Evolutionary conservation across 768 basidiomycete genomes (phyloP), one percentile per base, ranked within the genome.

Genomic region (Exidia glandulosa): DNA sequence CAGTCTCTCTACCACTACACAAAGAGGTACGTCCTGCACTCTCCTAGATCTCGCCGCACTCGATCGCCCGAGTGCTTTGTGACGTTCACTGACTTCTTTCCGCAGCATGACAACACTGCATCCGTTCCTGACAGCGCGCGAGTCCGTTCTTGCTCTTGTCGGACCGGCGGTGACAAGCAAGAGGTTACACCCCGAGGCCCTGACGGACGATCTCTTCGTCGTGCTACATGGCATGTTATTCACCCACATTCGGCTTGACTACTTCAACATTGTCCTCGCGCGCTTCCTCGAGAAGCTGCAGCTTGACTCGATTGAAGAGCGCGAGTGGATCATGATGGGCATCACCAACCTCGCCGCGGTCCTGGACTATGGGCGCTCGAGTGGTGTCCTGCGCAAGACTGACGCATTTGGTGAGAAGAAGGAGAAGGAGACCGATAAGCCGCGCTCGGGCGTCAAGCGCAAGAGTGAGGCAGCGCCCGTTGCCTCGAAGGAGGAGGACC

Each of bases 291-390:
- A 95, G 70, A 85, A 90, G 37, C 80, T 95, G 2, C 79, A 84
- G 57, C 86, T 94, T 60, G 90, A 94, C 62, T 83, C 82, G 10
- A 86, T 83, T 0, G 82, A 88, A 63, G 87, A 86, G 68, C 83
- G 85, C 30, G 91, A 94, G 59, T 99, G 96, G 96, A 86, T 90
- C 65, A 94, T 94, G 88, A 95, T 98, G 91, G 94, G 84, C 0
- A 75, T 87, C 50, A 77, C 91, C 65, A 95, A 95, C 70, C 77
- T 97, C 33, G 78, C 82, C 3, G 81, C 88, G 0, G 71, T 96
- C 7, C 75, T 97, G 66, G 94, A 98, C 71, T 98, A 94, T 65
- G 95, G 96, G 33, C 79, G 83, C 30, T 77, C 85, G 2, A 79
- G 78, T 3, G 85, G 90, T 2, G 73, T 90, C 3, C 72, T 98